Evolutionary conservation across 116 monocot genomes (phyloP), one percentile per base, ranked within the genome.

Genomic region (Cymodocea nodosa): DNA sequence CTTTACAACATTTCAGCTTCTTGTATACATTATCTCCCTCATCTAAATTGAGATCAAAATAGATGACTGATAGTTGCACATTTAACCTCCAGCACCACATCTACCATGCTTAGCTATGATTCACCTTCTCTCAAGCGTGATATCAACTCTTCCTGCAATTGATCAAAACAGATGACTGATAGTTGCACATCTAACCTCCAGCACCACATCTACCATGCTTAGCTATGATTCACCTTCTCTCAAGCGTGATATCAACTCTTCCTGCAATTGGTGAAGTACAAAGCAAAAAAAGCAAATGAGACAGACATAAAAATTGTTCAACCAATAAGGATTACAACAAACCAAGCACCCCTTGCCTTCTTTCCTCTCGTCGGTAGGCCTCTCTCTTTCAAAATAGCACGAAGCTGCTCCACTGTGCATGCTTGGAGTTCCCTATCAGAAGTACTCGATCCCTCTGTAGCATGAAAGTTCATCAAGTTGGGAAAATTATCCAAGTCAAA

Each of bases 281-380:
- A 68, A 60, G 49, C 17, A 40, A 15, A 52, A 18, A 12, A 54
- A 36, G 3, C 5, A 53, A 35, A 36, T 20, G 36, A 14, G 63
- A 30, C 3, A 30, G 30, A 3, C 30, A 30, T 1, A 30, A 30
- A 53, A 54, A 68, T 23, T 57, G 20, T 64, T 17, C 15, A 23
- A 49, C n/a, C 37, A 2, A 62, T 17, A 4, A 19, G 34, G 56
- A 4, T 10, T 30, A 22, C 37, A 60, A 51, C 3, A 40, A 35
- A 68, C 6, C 2, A 51, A 23, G 11, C 60, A 54, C 19, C 15
- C 15, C 74, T 75, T 66, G 58, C 87, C 87, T 87, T 92, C 73
- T 85, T 87, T 51, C 92, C 92, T 75, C 78, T 84, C 8, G 75
- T 65, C 16, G 87, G 79, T 18, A 87, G 69, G 6, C 92, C 87